Percentiles rank a stretch among this genome's conserved stretches.
Conservation (phyloP, 352 stramenopile genomes). For the Phytopythium helicoides region DNA sequence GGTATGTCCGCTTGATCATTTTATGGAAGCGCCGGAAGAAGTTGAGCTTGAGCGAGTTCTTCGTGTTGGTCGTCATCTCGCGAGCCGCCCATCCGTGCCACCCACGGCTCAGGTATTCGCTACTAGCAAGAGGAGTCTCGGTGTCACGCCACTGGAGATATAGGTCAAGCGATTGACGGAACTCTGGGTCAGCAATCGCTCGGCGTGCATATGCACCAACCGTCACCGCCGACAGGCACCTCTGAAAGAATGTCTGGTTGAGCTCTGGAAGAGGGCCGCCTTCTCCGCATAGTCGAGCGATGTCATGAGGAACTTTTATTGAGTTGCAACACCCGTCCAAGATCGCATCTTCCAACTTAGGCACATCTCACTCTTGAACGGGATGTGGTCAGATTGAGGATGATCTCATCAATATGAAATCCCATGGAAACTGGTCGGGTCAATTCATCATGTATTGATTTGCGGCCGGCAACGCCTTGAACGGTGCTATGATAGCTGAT, state of each 20-base stretch:
- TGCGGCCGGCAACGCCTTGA: too few species aligned
- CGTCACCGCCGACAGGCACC: neutral
- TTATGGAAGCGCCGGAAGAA: slow-evolving; percentile 10
- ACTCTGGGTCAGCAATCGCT: neutral
- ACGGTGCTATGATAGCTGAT: slow-evolving; percentile 43
- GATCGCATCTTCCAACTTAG: too few species aligned
- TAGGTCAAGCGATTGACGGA: slow-evolving; percentile 3
- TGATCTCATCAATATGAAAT: too few species aligned
- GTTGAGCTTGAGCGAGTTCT: slow-evolving; percentile 7
- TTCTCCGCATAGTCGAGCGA: slow-evolving; percentile 1
- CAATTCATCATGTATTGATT: too few species aligned
- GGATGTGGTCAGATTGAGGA: too few species aligned
- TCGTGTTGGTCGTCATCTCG: slow-evolving; percentile 5
- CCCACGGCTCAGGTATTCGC: neutral
- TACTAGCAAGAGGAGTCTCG: neutral
- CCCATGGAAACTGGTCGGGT: too few species aligned
- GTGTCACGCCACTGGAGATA: slow-evolving; percentile 7
- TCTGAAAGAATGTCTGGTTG: neutral
- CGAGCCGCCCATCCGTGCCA: slow-evolving; percentile 3
- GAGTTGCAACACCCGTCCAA: too few species aligned
- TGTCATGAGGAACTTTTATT: too few species aligned
- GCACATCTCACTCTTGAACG: too few species aligned
- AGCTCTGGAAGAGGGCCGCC: neutral
- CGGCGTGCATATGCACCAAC: neutral
- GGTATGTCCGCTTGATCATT: slow-evolving; percentile 6